These are phyloP conservation scores for Lentinus tigrinus DNA, from an alignment of 768 basidiomycete species.

Conservation along the genomic window DNA sequence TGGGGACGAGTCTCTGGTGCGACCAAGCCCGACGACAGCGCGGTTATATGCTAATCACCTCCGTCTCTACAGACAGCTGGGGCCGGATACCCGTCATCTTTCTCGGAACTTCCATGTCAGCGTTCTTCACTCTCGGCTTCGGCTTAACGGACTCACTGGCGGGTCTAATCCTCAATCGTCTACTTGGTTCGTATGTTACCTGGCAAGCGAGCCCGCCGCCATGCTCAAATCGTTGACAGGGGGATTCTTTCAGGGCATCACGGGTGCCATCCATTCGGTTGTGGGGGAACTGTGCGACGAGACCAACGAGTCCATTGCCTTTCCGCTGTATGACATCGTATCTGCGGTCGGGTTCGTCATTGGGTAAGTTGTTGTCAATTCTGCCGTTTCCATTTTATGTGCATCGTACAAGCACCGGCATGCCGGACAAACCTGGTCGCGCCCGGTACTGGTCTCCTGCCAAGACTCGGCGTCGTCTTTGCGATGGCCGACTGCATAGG, in stretches of 20 bases:
- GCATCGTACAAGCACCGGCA: too few relatives aligned
- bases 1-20: conserved; percentile 56
- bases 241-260: conserved; percentile 25
- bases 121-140: conserved; percentile 49
- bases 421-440: too few relatives aligned
- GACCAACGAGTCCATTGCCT: conserved; percentile 57
- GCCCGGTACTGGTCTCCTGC: too few relatives aligned
- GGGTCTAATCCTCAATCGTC: conserved; percentile 46
- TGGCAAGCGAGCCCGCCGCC: not conserved
- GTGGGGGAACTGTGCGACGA: conserved; percentile 52
- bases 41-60: too few relatives aligned
- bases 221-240: conserved; percentile 7
- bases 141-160: conserved; percentile 56
- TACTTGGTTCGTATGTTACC: conserved; percentile 31
- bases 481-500: too few relatives aligned
- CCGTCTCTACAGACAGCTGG: conserved; percentile 42
- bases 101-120: conserved; percentile 47
- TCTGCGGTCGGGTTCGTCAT: conserved; percentile 59
- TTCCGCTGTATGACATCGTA: conserved; percentile 57
- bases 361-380: conserved; percentile 36
- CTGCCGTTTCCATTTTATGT: too few relatives aligned
- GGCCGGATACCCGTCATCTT: conserved; percentile 66
- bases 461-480: too few relatives aligned
- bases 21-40: not conserved
- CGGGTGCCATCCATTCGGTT: conserved; percentile 42